Conservation (phyloP, 495 filamentous ascomycete species). For the Talaromyces liani region DNA sequence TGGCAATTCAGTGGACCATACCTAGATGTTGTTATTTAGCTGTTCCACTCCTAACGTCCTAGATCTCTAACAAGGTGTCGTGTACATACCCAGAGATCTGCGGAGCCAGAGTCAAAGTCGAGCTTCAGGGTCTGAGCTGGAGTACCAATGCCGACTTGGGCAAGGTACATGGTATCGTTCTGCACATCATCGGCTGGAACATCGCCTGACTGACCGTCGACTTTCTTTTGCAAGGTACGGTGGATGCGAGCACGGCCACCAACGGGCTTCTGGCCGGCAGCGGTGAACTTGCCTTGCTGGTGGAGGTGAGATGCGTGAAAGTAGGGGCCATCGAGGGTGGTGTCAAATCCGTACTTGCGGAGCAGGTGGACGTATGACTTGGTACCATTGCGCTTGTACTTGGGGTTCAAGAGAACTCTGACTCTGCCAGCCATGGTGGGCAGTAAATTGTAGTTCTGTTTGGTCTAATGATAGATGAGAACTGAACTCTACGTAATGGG, state of each 20-base stretch:
- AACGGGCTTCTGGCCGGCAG: conserved; percentile 21
- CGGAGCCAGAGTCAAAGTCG: conserved; percentile 72
- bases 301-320: conserved; percentile 37
- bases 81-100: conserved; percentile 66
- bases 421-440: conserved; percentile 34
- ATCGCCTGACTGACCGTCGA: conserved; percentile 35
- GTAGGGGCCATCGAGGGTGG: conserved; percentile 65
- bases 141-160: conserved; percentile 58
- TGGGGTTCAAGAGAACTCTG: conserved; percentile 48
- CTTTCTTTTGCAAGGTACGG: conserved; percentile 45
- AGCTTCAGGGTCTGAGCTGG: conserved; percentile 58
- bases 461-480: not conserved
- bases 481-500: not conserved
- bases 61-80: not conserved
- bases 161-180: conserved; percentile 66
- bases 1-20: conserved; percentile 55
- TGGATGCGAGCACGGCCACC: conserved; percentile 39
- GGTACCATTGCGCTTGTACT: conserved; percentile 56
- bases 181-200: conserved; percentile 67
- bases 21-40: conserved; percentile 30
- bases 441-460: not conserved
- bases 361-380: conserved; percentile 68
- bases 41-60: not conserved
- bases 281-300: conserved; percentile 37
- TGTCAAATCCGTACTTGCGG: conserved; percentile 62